Base-by-base conservation (phyloP, 1,284 basidiomycete genomes). In the Malassezia slooffiae region DNA sequence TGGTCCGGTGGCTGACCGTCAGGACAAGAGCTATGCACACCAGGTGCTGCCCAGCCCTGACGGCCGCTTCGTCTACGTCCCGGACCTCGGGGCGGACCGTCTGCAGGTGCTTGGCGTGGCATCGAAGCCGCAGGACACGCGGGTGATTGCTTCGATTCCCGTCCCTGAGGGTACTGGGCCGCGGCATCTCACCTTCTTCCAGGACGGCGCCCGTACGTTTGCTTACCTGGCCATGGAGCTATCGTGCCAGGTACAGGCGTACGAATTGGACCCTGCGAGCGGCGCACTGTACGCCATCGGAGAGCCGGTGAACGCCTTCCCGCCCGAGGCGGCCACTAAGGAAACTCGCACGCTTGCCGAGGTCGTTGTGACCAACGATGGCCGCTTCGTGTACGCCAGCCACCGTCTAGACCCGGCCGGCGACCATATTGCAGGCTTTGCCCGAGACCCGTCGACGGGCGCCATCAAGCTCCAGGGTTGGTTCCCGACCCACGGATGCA, bases 51-150 rank as follows among this genome's bases (percentile, higher is more conserved):
- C 40, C 21, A 28, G 33, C 24, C 54, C 54, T 3, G 35, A 37
- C 13, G 40, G 38, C 11, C 9, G 23, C 9, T 47, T 23, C 26
- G 40, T 57, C 12, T 51, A 48, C 17, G 42, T 55, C 15, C 34
- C 33, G 21, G 54, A 57, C 32, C 37, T 57, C n/a, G 54, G 54
- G 5, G 36, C 43, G 5, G 54, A 56, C 24, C 26, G 34, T n/a
- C 43, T 56, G 22, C 52, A 53, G 11, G n/a, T 37, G 1, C 16
- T 37, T 5, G 9, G 22, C 10, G 35, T 37, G 10, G 35, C 22
- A 8, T n/a, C 6, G 27, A n/a, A 13, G 4, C 22, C 35, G 15
- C 9, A 24, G 9, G 10, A 37, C n/a, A 23, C 35, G 23, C 7
- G 3, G 4, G 22, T 16, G 11, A 11, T 8, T 9, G 12, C 8